These are phyloP conservation scores for Aphanomyces euteiches DNA, from an alignment of 352 stramenopile genomes.

Conservation along the genomic window DNA sequence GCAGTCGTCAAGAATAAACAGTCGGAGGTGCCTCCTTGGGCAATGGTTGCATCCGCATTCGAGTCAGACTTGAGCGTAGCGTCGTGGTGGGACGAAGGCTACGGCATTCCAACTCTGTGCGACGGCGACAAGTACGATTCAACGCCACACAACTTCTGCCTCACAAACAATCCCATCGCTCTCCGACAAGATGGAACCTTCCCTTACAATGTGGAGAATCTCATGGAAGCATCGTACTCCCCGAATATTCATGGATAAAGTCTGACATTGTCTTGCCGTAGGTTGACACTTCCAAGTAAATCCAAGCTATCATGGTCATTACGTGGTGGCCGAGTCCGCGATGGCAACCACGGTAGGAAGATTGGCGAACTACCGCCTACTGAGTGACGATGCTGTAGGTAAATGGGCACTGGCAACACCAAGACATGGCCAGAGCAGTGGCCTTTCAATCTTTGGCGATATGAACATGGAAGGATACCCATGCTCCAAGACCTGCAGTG, in stretches of 20 bases:
- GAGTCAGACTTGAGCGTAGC: constrained; percentile 67
- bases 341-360: constrained; percentile 23
- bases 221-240: constrained; percentile 22
- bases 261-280: constrained; percentile 1
- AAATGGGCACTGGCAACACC: constrained; percentile 19
- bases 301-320: constrained; percentile 7
- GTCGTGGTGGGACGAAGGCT: constrained; percentile 73
- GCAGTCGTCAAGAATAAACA: constrained; percentile 2
- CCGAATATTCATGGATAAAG: background rate
- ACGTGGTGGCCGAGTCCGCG: constrained; percentile 6
- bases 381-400: background rate
- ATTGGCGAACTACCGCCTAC: too few relatives aligned
- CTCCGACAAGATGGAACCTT: constrained; percentile 24
- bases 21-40: constrained; percentile 55
- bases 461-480: constrained; percentile 82
- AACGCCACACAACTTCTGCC: constrained; percentile 51
- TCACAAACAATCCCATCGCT: constrained; percentile 34
- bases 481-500: constrained; percentile 64
- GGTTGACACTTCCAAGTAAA: background rate
- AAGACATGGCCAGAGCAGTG: constrained; percentile 23
- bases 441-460: constrained; percentile 52
- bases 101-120: constrained; percentile 68
- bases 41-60: constrained; percentile 50
- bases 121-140: constrained; percentile 54
- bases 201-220: constrained; percentile 25